Percentiles rank a stretch among this genome's conserved stretches.
phyloP scores from a whole-genome alignment of 257 asterid species.

The Asclepias syriaca region DNA sequence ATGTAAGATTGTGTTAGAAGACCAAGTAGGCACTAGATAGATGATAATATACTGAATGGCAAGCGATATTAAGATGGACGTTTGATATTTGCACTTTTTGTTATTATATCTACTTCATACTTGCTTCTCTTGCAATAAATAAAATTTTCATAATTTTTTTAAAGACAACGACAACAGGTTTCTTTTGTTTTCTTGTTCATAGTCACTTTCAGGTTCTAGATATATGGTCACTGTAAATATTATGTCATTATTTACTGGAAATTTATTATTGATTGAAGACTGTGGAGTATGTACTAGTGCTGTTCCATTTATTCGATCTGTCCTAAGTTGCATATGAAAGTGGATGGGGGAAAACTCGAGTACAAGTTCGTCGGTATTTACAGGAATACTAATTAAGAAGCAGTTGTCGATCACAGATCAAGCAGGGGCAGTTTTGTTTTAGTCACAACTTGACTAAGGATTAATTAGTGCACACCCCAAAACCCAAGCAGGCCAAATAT shows the following conservation, averaged over 20 bases:
- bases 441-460: slow-evolving; percentile 7
- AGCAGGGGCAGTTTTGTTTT: not conserved
- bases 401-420: not conserved
- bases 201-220: too few relatives aligned
- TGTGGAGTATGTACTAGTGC: not conserved
- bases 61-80: too few relatives aligned
- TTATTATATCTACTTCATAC: not conserved
- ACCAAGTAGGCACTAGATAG: not conserved
- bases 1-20: not conserved
- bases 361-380: not conserved
- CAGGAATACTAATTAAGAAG: not conserved
- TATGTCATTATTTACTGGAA: not conserved
- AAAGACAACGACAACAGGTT: too few relatives aligned
- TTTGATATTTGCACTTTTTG: too few relatives aligned
- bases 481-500: slow-evolving; percentile 12
- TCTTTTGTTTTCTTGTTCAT: too few relatives aligned
- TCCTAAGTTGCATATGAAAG: not conserved
- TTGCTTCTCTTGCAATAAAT: not conserved
- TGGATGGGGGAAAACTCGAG: not conserved
- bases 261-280: not conserved
- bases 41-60: too few relatives aligned
- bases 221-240: too few relatives aligned
- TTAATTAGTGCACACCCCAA: slow-evolving; percentile 11
- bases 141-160: too few relatives aligned
- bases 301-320: not conserved